These are phyloP conservation scores for Populus pruinosa DNA, from an alignment of 345 rosid species.

Conservation along the genomic window DNA sequence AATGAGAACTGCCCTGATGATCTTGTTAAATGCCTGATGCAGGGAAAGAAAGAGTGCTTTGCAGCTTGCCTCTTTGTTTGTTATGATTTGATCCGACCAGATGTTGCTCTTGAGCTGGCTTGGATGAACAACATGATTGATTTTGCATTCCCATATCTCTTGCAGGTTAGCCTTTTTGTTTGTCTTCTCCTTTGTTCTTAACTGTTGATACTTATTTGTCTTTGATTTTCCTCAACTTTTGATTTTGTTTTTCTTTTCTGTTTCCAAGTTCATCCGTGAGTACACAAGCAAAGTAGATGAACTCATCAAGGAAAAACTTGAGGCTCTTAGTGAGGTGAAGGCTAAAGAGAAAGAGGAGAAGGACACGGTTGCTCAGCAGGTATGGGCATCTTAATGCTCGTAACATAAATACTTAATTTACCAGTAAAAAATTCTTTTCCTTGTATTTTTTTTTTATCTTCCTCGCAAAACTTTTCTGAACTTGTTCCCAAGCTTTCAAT, in stretches of 20 bases:
- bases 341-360: constrained; percentile 70
- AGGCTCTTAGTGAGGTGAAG: constrained; percentile 56
- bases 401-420: not conserved
- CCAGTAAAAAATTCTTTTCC: not conserved
- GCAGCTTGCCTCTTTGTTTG: constrained; percentile 91
- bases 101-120: constrained; percentile 78
- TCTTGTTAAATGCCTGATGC: constrained; percentile 10
- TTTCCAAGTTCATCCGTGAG: constrained; percentile 62
- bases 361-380: constrained; percentile 80
- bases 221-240: not conserved
- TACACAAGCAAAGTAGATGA: constrained; percentile 76
- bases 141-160: constrained; percentile 71
- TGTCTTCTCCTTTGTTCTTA: not conserved
- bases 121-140: constrained; percentile 92
- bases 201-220: not conserved
- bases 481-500: not conserved
- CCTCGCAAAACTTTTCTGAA: not conserved
- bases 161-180: constrained; percentile 11
- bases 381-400: constrained; percentile 14
- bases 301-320: constrained; percentile 65
- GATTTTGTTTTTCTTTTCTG: not conserved
- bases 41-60: constrained; percentile 86
- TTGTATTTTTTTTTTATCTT: not conserved
- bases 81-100: constrained; percentile 74
- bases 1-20: not conserved